Percentiles rank a stretch among this genome's conserved stretches.
Evolutionary conservation across 768 basidiomycete genomes (phyloP).

Genomic region (Sutorius australiensis): DNA sequence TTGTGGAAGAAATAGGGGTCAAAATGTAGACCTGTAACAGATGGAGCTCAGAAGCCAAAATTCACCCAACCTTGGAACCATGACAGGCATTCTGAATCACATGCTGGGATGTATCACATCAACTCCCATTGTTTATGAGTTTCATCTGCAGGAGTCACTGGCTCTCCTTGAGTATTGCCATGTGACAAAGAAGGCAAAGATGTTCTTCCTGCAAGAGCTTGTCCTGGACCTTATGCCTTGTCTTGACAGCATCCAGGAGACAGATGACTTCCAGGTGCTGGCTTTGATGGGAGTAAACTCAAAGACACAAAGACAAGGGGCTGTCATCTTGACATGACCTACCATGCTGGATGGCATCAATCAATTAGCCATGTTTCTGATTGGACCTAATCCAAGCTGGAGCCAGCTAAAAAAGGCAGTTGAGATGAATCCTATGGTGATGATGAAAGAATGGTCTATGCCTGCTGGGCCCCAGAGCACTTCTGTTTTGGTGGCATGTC

Average conservation of each 20-base stretch:
- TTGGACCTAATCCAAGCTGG: neutral
- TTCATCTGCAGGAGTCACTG: conserved; percentile 2
- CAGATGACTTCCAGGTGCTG: neutral
- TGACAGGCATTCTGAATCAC: conserved; percentile 7
- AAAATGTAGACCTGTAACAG: too few relatives aligned
- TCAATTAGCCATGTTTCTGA: neutral
- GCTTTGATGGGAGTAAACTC: neutral
- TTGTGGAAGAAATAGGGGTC: too few relatives aligned
- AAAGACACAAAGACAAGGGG: neutral
- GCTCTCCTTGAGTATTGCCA: neutral
- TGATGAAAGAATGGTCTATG: neutral
- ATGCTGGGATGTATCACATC: neutral
- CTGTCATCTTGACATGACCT: neutral
- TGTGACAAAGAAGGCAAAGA: neutral
- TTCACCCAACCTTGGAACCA: conserved; percentile 8
- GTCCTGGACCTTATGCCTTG: neutral
- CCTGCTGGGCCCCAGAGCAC: neutral
- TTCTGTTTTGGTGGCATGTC: neutral
- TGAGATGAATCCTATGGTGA: neutral
- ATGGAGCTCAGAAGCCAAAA: neutral
- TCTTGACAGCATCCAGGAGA: neutral
- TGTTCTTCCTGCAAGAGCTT: neutral
- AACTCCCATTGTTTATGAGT: conserved; percentile 4
- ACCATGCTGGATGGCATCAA: neutral
- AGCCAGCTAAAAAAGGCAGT: neutral